phyloP scores from a whole-genome alignment of 2,329 filamentous ascomycete genomes.

The Aspergillus carbonarius region DNA sequence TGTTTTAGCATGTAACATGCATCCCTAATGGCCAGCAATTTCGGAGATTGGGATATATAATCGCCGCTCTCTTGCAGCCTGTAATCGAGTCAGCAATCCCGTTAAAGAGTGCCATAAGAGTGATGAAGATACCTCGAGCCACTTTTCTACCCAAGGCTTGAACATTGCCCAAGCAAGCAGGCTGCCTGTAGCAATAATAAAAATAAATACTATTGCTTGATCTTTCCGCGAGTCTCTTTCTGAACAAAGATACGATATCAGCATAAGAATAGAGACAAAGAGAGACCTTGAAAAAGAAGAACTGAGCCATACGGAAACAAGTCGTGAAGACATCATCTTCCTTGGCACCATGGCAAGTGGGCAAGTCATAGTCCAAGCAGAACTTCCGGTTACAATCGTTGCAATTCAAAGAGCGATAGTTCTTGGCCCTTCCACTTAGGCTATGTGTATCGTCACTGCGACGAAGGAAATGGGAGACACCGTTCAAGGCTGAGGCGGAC shows the following conservation, averaged over 20 bases:
- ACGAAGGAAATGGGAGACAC: slow-evolving; percentile 22
- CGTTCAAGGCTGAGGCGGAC: slow-evolving; percentile 18
- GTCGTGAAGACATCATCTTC: slow-evolving; percentile 65
- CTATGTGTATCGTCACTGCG: slow-evolving; percentile 20
- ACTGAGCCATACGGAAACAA: slow-evolving; percentile 57
- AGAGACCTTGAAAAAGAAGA: neutral
- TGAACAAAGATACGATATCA: slow-evolving; percentile 27
- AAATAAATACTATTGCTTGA: slow-evolving; percentile 64
- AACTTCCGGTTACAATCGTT: slow-evolving; percentile 68
- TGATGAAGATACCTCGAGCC: slow-evolving; percentile 47
- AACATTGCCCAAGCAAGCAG: slow-evolving; percentile 61
- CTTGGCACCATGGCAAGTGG: slow-evolving; percentile 60
- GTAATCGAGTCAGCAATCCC: slow-evolving; percentile 5
- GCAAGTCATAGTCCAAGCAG: slow-evolving; percentile 62
- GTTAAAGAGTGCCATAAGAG: neutral
- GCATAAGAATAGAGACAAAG: neutral
- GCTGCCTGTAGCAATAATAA: slow-evolving; percentile 63
- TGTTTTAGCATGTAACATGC: neutral
- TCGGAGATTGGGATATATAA: slow-evolving; percentile 54
- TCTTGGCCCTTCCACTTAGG: slow-evolving; percentile 28
- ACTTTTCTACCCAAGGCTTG: slow-evolving; percentile 59
- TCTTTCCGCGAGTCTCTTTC: slow-evolving; percentile 68
- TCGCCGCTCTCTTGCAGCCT: slow-evolving; percentile 50
- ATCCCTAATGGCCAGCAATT: slow-evolving; percentile 16
- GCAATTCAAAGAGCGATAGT: slow-evolving; percentile 53